These are phyloP conservation scores for Penicillium sp. DNA, from an alignment of 2,329 filamentous ascomycete species.

Conservation along the genomic window DNA sequence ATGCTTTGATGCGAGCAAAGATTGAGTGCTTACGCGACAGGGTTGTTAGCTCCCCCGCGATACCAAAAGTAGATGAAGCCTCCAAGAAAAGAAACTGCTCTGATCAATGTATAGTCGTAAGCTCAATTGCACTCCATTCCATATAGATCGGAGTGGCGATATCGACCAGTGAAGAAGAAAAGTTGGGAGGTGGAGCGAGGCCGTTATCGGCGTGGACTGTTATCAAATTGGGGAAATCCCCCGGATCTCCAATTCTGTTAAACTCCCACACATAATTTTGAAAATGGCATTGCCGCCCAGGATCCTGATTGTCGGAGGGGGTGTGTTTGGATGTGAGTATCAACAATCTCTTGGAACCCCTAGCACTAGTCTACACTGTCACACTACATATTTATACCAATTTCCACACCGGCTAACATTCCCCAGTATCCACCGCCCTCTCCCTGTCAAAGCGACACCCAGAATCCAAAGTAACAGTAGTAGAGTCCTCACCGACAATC, in stretches of 20 bases:
- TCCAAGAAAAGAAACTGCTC: background rate
- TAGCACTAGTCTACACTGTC: background rate
- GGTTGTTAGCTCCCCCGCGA: background rate
- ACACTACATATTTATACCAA: background rate
- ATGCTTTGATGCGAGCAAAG: background rate
- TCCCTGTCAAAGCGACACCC: constrained; percentile 55
- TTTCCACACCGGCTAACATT: constrained; percentile 2
- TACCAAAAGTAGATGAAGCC: background rate
- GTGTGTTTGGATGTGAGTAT: constrained; percentile 38
- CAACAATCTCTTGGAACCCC: background rate
- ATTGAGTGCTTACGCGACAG: constrained; percentile 2
- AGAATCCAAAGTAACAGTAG: constrained; percentile 47
- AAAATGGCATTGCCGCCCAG: constrained; percentile 28
- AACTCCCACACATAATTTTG: background rate
- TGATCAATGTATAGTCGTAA: background rate
- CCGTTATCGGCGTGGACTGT: constrained; percentile 6
- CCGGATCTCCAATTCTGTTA: background rate
- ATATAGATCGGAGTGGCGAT: background rate
- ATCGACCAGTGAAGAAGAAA: constrained; percentile 1
- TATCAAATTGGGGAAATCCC: constrained; percentile 1
- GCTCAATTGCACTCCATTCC: background rate
- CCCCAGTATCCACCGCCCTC: constrained; percentile 55
- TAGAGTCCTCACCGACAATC: constrained; percentile 49
- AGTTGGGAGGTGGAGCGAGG: constrained; percentile 1
- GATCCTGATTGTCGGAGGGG: constrained; percentile 37